Conservation (phyloP, 1,139 yeast species). For the Scheffersomyces segobiensis region DNA sequence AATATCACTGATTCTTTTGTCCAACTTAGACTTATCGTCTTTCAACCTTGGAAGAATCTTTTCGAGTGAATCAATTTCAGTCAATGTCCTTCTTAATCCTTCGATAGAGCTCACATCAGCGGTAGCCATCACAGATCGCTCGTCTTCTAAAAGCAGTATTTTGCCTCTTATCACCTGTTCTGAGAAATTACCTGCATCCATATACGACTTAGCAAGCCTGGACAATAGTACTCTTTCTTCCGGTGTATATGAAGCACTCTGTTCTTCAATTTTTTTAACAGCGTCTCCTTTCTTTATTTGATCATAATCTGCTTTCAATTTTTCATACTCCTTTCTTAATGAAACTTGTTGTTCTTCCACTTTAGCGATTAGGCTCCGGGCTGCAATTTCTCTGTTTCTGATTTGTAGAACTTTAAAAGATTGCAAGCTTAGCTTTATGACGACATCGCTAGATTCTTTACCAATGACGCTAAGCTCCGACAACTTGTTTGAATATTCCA, state of each 20-base stretch:
- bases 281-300: conserved; percentile 47
- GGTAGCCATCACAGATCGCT: conserved; percentile 36
- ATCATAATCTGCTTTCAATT: conserved; percentile 43
- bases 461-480: conserved; percentile 15
- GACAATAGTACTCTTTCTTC: conserved; percentile 46
- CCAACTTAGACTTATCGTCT: conserved; percentile 24
- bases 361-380: conserved; percentile 32
- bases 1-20: conserved; percentile 39
- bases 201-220: conserved; percentile 45
- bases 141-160: conserved; percentile 39
- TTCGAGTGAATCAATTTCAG: conserved; percentile 31
- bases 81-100: conserved; percentile 29
- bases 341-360: conserved; percentile 31
- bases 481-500: conserved; percentile 18
- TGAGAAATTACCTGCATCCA: conserved; percentile 41
- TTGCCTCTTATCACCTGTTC: conserved; percentile 33
- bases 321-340: conserved; percentile 32
- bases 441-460: conserved; percentile 19
- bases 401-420: conserved; percentile 29
- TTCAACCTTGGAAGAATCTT: conserved; percentile 35
- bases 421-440: conserved; percentile 21
- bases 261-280: conserved; percentile 40
- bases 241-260: conserved; percentile 38
- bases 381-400: conserved; percentile 34
- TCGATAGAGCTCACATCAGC: conserved; percentile 42